Evolutionary conservation across 306 rosid genomes (phyloP), one percentile per base, ranked within the genome.

Genomic region (Dalbergia oliveri): DNA sequence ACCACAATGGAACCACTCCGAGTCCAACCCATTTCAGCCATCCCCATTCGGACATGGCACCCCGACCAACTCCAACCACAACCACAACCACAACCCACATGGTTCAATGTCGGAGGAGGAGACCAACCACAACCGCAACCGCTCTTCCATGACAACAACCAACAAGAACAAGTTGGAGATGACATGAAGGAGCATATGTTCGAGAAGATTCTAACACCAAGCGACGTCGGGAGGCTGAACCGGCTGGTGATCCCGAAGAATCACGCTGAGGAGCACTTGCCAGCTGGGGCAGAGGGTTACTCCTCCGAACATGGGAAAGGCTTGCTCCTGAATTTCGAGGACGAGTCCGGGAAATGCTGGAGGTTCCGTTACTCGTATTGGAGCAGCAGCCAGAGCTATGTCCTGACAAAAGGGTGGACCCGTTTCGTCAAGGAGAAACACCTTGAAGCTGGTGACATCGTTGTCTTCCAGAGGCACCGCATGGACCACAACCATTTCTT

Each of bases 301-400:
- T 47, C 84, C 34, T 74, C 43, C 0, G 91, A 86, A 37, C 41
- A 37, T 26, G 26, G 11, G 37, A 88, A 87, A 54, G 98, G 98
- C 0, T 16, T 91, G 18, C 43, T 95, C 0, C 97, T 95, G 81
- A 88, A 91, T 77, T 93, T 95, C 85, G 97, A 93, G 80, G 99
- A 95, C 69, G 98, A 95, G 85, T 80, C 88, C 0, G 97, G 96
- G 0, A 95, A 91, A 88, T 73, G 83, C 26, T 95, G 98, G 98
- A 81, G 96, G 1, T 95, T 95, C 79, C 96, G 99, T 26, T 95
- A 95, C 87, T 95, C 97, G 0, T 95, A 95, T 69, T 95, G 99
- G 99, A 93, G 91, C 75, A 93, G 98, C 60, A 95, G 99, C 80
- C 99, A 95, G 82, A 95, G 99, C 84, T 95, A 95, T 45, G 98